Evolutionary conservation across 257 asterid species (phyloP), one percentile per base, ranked within the genome.

Genomic region (Solanum appendiculatum): DNA sequence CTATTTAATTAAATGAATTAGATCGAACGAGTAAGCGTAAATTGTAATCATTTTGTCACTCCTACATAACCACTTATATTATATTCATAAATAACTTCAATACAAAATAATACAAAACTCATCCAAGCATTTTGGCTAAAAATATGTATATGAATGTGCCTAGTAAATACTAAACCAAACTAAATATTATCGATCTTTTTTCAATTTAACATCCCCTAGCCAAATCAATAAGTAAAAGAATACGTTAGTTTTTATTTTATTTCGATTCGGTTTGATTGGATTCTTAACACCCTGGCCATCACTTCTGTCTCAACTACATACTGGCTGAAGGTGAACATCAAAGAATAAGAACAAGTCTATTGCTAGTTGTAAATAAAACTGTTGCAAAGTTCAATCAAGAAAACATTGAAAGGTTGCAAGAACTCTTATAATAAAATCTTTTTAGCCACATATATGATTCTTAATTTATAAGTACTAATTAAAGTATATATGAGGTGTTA

Each of bases 401-500:
- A 73, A 73, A 73, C 82, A 73, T 21, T 72, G 12, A 60, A 64
- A 34, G 15, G 11, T 72, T 20, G 46, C 48, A 18, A 72, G 10
- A 36, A 73, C 82, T 36, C 16, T 13, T 36, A 69, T 9, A 37
- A 74, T 7, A 39, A 74, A 39, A 23, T 74, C 20, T 36, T 74
- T 74, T n/a, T 74, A 12, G 56, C 34, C 34, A 74, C 12, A 74
- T 74, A 39, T 72, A 21, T 39, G 21, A 39, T 74, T 39, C 33
- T 37, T 66, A 27, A 66, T 66, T 73, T 40, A 23, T 34, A 20
- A 56, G 29, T 60, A 73, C 46, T 80, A 69, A 27, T 80, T 85
- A 20, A 84, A 31, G 54, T 84, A n/a, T 60, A 25, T 58, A 56
- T 56, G 86, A 84, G 63, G 73, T 68, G 85, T 87, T 89, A 89